phyloP scores from a whole-genome alignment of 805 yeast species.

The Schwanniomyces yamadae region DNA sequence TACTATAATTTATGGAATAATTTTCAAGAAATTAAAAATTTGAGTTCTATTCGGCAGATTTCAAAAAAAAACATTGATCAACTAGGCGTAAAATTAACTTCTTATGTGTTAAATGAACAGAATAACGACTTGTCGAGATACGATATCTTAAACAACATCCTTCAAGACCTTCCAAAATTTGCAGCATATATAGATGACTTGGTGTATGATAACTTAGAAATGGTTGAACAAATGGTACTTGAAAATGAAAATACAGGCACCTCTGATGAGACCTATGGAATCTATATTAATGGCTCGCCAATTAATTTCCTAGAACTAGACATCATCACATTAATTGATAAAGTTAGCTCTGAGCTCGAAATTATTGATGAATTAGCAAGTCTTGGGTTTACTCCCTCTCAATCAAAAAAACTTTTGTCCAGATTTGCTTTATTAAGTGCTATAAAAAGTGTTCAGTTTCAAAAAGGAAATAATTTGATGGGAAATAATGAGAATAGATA shows the following conservation, averaged over 20 bases:
- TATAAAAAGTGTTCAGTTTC: constrained; percentile 35
- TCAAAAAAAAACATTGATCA: constrained; percentile 28
- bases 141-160: constrained; percentile 35
- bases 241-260: constrained; percentile 38
- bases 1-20: constrained; percentile 11
- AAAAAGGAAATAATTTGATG: constrained; percentile 30
- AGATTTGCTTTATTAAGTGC: constrained; percentile 43
- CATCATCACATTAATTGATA: constrained; percentile 43
- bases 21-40: constrained; percentile 9
- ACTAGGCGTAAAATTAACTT: constrained; percentile 42
- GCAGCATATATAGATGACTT: constrained; percentile 34
- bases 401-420: constrained; percentile 31
- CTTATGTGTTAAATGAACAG: constrained; percentile 30
- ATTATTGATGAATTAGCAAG: constrained; percentile 21
- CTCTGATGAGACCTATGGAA: constrained; percentile 41
- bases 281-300: constrained; percentile 71
- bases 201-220: constrained; percentile 12
- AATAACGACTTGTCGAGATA: constrained; percentile 20
- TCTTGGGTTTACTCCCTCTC: constrained; percentile 30
- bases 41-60: constrained; percentile 26
- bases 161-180: constrained; percentile 57
- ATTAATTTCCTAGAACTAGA: constrained; percentile 46
- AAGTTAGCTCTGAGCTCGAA: constrained; percentile 24
- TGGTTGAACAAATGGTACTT: constrained; percentile 23
- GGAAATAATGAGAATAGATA: constrained; percentile 36